These are phyloP conservation scores for Brassica napus DNA, from an alignment of 345 rosid genomes.

Conservation along the genomic window DNA sequence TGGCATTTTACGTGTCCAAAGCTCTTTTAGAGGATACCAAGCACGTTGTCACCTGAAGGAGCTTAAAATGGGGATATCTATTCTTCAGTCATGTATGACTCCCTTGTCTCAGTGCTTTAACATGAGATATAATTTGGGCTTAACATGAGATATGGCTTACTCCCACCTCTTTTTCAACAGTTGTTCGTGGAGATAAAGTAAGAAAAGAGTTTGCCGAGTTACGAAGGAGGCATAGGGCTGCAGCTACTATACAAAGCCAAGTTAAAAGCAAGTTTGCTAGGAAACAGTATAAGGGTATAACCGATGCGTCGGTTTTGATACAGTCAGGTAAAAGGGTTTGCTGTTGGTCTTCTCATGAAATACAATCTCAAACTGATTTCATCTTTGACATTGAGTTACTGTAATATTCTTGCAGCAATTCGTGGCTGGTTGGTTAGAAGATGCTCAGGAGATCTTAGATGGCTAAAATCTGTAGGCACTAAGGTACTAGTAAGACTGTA, in stretches of 20 bases:
- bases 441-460: conserved; percentile 79
- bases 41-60: conserved; percentile 66
- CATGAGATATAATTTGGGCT: not conserved
- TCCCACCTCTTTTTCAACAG: conserved; percentile 47
- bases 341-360: not conserved
- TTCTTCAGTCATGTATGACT: conserved; percentile 80
- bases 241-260: conserved; percentile 72
- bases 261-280: conserved; percentile 54
- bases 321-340: conserved; percentile 66
- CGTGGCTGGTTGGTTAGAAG: conserved; percentile 97
- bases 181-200: conserved; percentile 70
- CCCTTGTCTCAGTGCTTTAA: not conserved
- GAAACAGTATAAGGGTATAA: conserved; percentile 48
- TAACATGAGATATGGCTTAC: conserved; percentile 21
- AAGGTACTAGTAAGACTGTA: conserved; percentile 49
- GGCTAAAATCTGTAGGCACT: conserved; percentile 51
- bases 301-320: conserved; percentile 59
- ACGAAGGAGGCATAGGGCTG: conserved; percentile 77
- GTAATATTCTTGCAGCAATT: conserved; percentile 52
- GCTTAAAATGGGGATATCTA: conserved; percentile 62
- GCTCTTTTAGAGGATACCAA: conserved; percentile 91
- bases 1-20: conserved; percentile 91
- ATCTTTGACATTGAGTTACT: not conserved
- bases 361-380: not conserved
- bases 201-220: conserved; percentile 68